Base-by-base conservation (phyloP, 768 basidiomycete genomes). In the Suillus occidentalis region DNA sequence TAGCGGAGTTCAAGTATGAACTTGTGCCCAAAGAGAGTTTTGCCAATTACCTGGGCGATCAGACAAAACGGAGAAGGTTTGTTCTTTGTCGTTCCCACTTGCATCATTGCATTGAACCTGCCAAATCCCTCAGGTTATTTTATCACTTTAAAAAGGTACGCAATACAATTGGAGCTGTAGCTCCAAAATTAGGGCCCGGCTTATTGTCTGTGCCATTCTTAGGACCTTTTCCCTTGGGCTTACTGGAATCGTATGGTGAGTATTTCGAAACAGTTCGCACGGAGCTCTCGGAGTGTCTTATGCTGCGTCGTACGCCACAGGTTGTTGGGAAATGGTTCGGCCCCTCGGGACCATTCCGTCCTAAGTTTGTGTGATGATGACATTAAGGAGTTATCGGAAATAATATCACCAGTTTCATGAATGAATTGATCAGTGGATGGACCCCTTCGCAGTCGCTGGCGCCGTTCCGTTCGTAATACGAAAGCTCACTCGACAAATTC, bases 1-100 rank as follows among this genome's bases (percentile, higher is more conserved):
- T 98, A 62, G 90, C 92, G 34, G 96, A 98, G 76, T 98, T 98
- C 84, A 93, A 92, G 75, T 99, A 98, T 76, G 95, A 93, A 18
- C 78, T 89, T 1, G 85, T 89, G 72, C 92, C 95, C 1, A 89
- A 94, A 69, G 97, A 99, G 78, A 85, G 92, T 0, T 99, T 99
- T 72, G 78, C 84, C 18, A 72, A 76, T 3, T 78, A 84, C 69
- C 77, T 94, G 28, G 85, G 85, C 39, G 88, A 97, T 73, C 95
- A 97, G 78, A 75, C 81, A n/a, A 87, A 84, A 65, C 89, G 89
- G 43, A 84, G 89, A 71, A 83, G 89, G 93, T 91, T 66, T 65
- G 83, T 77, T 6, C 47, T 49, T 42, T 40, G 34, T 42, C 36
- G 9, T 34, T 55, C 16, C 42, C 40, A 45, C 52, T 52, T 13